Conservation (phyloP, 2,329 filamentous ascomycete genomes). For the Diaporthe australafricana region DNA sequence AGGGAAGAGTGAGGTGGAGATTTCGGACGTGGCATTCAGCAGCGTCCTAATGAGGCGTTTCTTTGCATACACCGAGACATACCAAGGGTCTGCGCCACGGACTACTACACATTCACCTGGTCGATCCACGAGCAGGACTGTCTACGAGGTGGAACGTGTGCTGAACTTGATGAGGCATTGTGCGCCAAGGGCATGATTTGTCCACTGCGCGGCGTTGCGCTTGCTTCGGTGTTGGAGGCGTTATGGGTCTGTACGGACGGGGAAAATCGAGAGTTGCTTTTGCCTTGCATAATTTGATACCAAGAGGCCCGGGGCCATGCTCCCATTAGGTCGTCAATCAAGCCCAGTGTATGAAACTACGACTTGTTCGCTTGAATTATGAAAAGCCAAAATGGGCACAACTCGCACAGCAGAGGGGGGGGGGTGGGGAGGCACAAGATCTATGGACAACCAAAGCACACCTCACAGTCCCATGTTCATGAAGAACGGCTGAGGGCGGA, state of each 20-base stretch:
- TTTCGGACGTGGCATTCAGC: neutral
- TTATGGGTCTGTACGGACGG: slow-evolving; percentile 27
- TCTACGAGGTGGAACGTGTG: neutral
- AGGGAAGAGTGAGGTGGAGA: neutral
- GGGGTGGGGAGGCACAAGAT: neutral
- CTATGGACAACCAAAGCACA: neutral
- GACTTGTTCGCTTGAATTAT: neutral
- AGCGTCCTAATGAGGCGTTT: neutral
- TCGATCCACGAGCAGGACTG: neutral
- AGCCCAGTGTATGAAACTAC: neutral
- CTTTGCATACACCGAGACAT: neutral
- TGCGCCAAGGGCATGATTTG: neutral
- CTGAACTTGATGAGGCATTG: neutral
- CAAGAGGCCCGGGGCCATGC: neutral
- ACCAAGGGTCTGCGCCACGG: neutral
- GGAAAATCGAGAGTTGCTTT: slow-evolving; percentile 19
- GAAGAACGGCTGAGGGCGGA: neutral
- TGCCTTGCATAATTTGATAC: slow-evolving; percentile 29
- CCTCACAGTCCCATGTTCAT: neutral
- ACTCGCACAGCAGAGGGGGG: no score
- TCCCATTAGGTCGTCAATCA: neutral
- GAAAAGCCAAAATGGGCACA: neutral
- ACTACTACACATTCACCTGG: neutral
- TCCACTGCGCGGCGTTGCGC: slow-evolving; percentile 10
- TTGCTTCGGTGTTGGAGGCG: slow-evolving; percentile 29